Evolutionary conservation across 78 protist genomes (phyloP).

Genomic region (Tieghemostelium lacteum): DNA sequence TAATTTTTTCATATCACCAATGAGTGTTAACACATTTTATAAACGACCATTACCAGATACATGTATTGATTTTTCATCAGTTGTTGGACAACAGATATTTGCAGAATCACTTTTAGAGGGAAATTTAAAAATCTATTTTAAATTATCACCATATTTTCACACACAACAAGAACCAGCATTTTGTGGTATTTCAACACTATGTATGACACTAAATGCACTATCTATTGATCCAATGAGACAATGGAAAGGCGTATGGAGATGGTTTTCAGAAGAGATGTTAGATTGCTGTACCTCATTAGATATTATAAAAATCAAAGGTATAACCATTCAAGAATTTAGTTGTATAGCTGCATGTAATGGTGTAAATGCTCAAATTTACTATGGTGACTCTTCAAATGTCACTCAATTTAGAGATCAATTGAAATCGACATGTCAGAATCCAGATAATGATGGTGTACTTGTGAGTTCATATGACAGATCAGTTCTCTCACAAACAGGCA

Average conservation of each 20-base stretch:
- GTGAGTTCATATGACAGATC: constrained; percentile 41
- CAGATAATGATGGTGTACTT: background rate
- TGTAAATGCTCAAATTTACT: background rate
- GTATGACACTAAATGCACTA: constrained; percentile 82
- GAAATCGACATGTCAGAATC: background rate
- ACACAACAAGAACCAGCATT: constrained; percentile 60
- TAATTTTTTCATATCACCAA: no score
- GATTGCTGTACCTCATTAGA: constrained; percentile 73
- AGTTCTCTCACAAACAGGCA: constrained; percentile 85
- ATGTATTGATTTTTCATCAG: constrained; percentile 13
- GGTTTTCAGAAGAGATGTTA: constrained; percentile 84
- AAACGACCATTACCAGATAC: constrained; percentile 6
- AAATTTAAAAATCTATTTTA: background rate
- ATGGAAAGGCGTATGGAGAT: constrained; percentile 88
- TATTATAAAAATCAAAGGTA: background rate
- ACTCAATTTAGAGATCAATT: constrained; percentile 16
- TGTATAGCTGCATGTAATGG: constrained; percentile 37
- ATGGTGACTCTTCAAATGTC: background rate
- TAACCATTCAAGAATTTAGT: constrained; percentile 11
- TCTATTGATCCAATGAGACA: constrained; percentile 61
- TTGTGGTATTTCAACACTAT: constrained; percentile 83
- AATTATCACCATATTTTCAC: constrained; percentile 6
- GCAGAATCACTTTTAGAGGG: background rate
- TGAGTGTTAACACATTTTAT: no score
- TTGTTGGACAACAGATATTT: background rate